Evolutionary conservation across 2,329 filamentous ascomycete species (phyloP), one percentile per base, ranked within the genome.

Genomic region (Venturia pyrina): DNA sequence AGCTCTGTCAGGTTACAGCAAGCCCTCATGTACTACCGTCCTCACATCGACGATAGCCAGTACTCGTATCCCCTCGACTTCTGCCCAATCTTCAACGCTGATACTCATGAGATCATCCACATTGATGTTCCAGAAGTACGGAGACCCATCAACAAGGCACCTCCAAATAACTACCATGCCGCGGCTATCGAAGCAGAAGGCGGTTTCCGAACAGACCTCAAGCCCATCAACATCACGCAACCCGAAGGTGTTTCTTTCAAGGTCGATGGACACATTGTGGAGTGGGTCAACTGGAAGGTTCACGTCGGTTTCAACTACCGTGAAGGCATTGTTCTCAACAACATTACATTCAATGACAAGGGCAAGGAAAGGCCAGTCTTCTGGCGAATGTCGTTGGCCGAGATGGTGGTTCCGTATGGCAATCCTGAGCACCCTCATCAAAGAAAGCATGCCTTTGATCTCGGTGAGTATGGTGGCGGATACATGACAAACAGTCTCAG

Each of bases 251-350:
- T 96, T 0, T 95, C 90, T 0, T 97, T 96, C 80, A 86, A 82
- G 24, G 80, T 96, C 69, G 83, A 87, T 2, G 90, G 90, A 1
- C 80, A 91, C 13, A 85, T 85, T 59, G 83, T 96, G 63, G 85
- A 87, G 69, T 96, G 93, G 93, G 92, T 96, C 76, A 96, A 96
- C 74, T 97, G 91, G 89, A 93, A 85, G 71, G 85, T 96, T 69
- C 93, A 96, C 75, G 85, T 97, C 67, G 93, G 93, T 32, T 97
- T 96, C 84, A 96, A 96, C 81, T 95, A 96, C 79, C 85, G 90
- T 34, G 93, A 97, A 77, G 93, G 93, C 28, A 89, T 96, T 70
- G 89, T 96, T 1, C 81, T 97, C 7, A 95, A 90, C 76, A 91
- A 96, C 78, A 92, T 96, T 73, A 90, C 87, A 3, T 96, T 89